Evolutionary conservation across 352 stramenopile species (phyloP), one percentile per base, ranked within the genome.

Genomic region (Saprolegnia diclina): DNA sequence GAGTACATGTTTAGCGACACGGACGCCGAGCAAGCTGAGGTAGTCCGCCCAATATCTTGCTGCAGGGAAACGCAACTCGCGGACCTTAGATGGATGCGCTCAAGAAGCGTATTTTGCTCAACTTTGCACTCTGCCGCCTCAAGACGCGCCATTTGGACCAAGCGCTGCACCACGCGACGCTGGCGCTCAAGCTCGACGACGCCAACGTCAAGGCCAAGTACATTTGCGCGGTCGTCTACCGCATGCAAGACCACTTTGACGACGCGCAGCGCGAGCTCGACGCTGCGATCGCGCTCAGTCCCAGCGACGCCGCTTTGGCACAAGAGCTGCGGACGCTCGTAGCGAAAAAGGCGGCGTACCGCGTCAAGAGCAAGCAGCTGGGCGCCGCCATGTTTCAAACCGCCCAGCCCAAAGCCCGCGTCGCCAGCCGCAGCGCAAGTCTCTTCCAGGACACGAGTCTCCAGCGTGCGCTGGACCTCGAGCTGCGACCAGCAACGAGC

Each of bases 1-100:
- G 86, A 94, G 75, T 94, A 94, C 69, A 75, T 94, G 18, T 94
- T 94, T 56, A 76, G 80, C 1, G 86, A 94, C 45, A 81, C 76
- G 0, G 74, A 89, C 0, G 74, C 65, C 2, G 86, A 92, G 35
- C 77, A 88, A 53, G 38, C 38, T 19, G 38, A 69, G 29, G 63
- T 69, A 65, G 6, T 18, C 37, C n/a, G 7, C 38, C 38, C 14
- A 45, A 16, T 16, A 16, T 16, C 22, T 57, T 38, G 14, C 7
- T 57, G n/a, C n/a, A n/a, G n/a, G n/a, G n/a, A n/a, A n/a, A n/a
- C n/a, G n/a, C n/a, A n/a, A n/a, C n/a, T n/a, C n/a, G n/a, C n/a
- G n/a, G n/a, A n/a, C n/a, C n/a, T n/a, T 55, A 74, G 24, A 77
- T 83, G 44, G 78, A 90, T 53, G 57, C 61, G 0, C 74, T 92